Evolutionary conservation across 2,329 filamentous ascomycete genomes (phyloP).

Genomic region (Cladosporium phlei): DNA sequence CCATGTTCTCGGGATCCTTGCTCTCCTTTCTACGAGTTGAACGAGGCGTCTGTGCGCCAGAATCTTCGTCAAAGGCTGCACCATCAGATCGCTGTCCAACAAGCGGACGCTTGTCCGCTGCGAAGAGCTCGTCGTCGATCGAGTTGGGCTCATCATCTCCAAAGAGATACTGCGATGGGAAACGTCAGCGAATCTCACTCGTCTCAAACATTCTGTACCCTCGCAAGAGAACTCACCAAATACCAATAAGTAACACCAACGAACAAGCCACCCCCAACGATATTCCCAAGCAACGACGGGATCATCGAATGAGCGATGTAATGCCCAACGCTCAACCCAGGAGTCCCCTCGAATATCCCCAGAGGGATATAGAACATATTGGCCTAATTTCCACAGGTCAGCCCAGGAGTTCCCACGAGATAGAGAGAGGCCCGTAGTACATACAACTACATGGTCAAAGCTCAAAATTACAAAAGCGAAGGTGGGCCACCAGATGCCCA

Average conservation of each 20-base stretch:
- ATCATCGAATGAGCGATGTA: conserved; percentile 58
- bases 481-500: conserved; percentile 54
- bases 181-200: background rate
- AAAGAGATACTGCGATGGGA: background rate
- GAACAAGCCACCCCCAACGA: conserved; percentile 51
- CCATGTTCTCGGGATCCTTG: conserved; percentile 5
- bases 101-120: background rate
- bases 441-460: conserved; percentile 54
- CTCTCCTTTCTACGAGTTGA: conserved; percentile 1
- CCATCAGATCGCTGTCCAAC: background rate
- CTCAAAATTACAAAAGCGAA: conserved; percentile 46
- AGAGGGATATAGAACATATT: conserved; percentile 36
- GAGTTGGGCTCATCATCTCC: background rate
- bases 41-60: background rate
- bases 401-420: no score
- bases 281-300: conserved; percentile 50
- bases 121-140: conserved; percentile 7
- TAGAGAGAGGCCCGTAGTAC: no score
- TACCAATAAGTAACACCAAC: conserved; percentile 50
- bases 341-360: conserved; percentile 46
- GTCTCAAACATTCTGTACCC: background rate
- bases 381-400: no score
- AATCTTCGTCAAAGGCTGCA: background rate
- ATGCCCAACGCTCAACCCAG: conserved; percentile 42
- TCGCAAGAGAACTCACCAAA: conserved; percentile 23